These are phyloP conservation scores for Corinectria fuckeliana DNA, from an alignment of 2,329 filamentous ascomycete genomes.

Conservation along the genomic window DNA sequence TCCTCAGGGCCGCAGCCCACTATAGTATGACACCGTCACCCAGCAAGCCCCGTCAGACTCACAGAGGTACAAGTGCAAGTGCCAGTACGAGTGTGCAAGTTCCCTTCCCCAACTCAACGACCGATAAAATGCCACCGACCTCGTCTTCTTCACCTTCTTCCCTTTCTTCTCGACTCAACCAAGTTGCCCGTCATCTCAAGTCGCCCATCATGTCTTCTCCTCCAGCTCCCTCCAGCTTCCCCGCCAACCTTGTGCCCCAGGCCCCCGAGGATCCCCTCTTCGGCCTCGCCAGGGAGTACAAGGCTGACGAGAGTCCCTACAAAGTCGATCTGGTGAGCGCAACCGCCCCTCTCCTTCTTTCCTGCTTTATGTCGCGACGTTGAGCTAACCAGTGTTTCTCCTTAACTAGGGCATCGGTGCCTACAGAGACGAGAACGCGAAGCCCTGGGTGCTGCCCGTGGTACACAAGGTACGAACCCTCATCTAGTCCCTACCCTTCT, in stretches of 20 bases:
- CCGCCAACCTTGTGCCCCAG: conserved; percentile 78
- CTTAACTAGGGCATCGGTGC: conserved; percentile 75
- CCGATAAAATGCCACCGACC: conserved; percentile 38
- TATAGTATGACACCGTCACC: conserved; percentile 43
- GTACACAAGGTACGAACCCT: conserved; percentile 80
- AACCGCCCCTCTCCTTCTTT: not conserved
- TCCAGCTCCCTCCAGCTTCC: conserved; percentile 67
- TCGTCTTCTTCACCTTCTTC: conserved; percentile 54
- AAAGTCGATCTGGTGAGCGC: conserved; percentile 90
- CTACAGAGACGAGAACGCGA: conserved; percentile 92
- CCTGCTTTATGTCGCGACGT: conserved; percentile 3
- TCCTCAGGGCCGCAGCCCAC: conserved; percentile 39
- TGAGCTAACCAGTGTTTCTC: conserved; percentile 19
- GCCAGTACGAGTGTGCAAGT: conserved; percentile 11
- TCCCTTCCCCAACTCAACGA: conserved; percentile 29
- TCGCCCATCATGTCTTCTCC: conserved; percentile 52
- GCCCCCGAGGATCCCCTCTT: conserved; percentile 96
- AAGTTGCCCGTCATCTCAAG: conserved; percentile 74
- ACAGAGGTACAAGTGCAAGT: conserved; percentile 23
- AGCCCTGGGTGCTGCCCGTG: conserved; percentile 96
- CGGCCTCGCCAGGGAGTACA: conserved; percentile 87
- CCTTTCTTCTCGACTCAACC: conserved; percentile 62
- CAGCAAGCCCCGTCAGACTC: conserved; percentile 35
- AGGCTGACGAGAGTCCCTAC: conserved; percentile 74
- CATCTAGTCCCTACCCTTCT: conserved; percentile 11